Evolutionary conservation across 1,284 basidiomycete genomes (phyloP).

Genomic region (Ganoderma lucidum): DNA sequence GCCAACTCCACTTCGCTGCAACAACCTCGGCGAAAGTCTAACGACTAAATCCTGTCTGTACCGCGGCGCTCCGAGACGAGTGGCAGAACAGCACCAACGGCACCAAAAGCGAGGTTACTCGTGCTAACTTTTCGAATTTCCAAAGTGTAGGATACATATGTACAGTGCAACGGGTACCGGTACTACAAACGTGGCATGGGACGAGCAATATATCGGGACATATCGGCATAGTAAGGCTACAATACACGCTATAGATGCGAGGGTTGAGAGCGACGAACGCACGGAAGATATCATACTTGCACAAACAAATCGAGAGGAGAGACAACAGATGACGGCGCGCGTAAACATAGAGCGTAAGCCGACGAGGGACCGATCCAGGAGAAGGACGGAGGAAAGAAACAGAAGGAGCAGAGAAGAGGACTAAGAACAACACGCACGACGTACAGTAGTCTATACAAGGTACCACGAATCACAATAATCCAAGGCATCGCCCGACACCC

Average conservation of each 20-base stretch:
- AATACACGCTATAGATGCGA: slow-evolving; percentile 20
- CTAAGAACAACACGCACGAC: not conserved
- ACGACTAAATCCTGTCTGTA: not conserved
- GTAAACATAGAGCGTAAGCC: not conserved
- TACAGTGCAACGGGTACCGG: not conserved
- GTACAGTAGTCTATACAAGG: slow-evolving; percentile 20
- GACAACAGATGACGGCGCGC: too few species aligned
- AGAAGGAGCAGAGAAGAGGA: not conserved
- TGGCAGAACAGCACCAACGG: not conserved
- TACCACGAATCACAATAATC: not conserved
- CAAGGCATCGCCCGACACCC: not conserved
- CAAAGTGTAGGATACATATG: not conserved
- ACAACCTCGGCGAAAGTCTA: slow-evolving; percentile 1
- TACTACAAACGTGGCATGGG: not conserved
- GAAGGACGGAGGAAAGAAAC: not conserved
- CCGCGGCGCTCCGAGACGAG: not conserved
- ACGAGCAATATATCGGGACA: not conserved
- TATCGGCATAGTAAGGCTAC: slow-evolving; percentile 14
- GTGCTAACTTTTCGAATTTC: not conserved
- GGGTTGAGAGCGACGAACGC: slow-evolving; percentile 8
- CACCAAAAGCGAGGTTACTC: not conserved
- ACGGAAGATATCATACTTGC: slow-evolving; percentile 17
- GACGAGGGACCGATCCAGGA: not conserved
- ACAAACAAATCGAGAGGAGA: not conserved
- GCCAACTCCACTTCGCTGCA: not conserved